These are phyloP conservation scores for Zymoseptoria passerinii DNA, from an alignment of 2,329 filamentous ascomycete genomes.

Conservation along the genomic window DNA sequence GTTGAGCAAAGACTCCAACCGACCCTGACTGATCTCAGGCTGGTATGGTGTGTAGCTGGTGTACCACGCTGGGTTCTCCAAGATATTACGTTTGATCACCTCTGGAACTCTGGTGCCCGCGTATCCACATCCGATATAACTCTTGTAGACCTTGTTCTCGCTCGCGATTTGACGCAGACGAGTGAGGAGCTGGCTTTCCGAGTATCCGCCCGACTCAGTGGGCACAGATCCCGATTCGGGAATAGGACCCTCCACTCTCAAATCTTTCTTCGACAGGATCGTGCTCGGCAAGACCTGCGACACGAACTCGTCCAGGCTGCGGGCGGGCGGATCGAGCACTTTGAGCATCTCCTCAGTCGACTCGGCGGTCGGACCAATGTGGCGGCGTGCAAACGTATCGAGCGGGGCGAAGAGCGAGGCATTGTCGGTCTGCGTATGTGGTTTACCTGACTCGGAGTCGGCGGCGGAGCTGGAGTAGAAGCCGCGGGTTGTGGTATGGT, in stretches of 20 bases:
- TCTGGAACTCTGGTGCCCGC: slow-evolving; percentile 77
- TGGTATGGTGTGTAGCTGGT: slow-evolving; percentile 98
- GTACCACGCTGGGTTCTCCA: slow-evolving; percentile 94
- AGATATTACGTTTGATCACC: slow-evolving; percentile 84
- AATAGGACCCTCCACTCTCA: slow-evolving; percentile 48
- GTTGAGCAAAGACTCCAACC: slow-evolving; percentile 85
- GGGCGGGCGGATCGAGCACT: slow-evolving; percentile 63
- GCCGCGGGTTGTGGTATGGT: slow-evolving; percentile 7
- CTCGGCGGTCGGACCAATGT: slow-evolving; percentile 72
- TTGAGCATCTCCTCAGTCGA: slow-evolving; percentile 72
- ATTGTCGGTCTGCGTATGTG: slow-evolving; percentile 17
- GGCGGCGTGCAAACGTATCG: slow-evolving; percentile 67
- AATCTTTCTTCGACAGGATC: slow-evolving; percentile 59
- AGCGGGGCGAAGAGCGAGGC: slow-evolving; percentile 38
- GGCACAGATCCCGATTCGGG: slow-evolving; percentile 34
- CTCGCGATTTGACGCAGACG: slow-evolving; percentile 47
- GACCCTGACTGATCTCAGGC: slow-evolving; percentile 91
- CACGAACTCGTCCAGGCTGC: slow-evolving; percentile 73
- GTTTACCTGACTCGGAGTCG: slow-evolving; percentile 16
- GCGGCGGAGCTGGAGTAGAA: slow-evolving; percentile 28
- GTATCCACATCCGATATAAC: slow-evolving; percentile 82
- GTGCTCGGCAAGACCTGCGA: slow-evolving; percentile 72
- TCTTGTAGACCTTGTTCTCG: slow-evolving; percentile 55
- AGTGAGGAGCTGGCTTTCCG: slow-evolving; percentile 53
- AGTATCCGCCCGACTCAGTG: slow-evolving; percentile 37